Base-by-base conservation (phyloP, 441 rosid species). In the Pelargonium cotyledonis region DNA sequence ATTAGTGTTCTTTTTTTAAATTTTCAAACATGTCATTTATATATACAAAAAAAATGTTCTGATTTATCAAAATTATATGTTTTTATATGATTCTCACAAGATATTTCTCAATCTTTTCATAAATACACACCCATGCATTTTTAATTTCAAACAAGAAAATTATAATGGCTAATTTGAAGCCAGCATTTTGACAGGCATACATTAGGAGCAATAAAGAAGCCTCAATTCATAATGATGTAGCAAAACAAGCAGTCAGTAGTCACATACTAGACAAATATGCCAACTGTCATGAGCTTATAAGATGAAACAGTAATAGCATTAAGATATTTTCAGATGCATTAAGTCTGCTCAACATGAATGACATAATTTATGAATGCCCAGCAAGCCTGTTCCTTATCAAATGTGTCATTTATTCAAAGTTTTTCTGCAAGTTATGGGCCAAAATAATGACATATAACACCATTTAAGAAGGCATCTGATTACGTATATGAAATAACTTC, bases 391-490 rank as follows among this genome's bases (percentile, higher is more conserved):
- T 16, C 63, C 31, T 31, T 9, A 5, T 9, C 21, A 31, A 60
- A 60, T 9, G 15, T 6, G 21, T 57, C 19, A 19, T 7, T 16
- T 23, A 57, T 57, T 57, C 26, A 23, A 23, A 23, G 4, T 0
- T 1, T 1, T 40, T 40, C 43, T 7, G 8, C 7, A 60, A 60
- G 23, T 10, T 10, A 60, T 23, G 63, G 21, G 63, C 63, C 63
- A 60, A 23, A 55, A 21, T 15, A 7, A 55, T 9, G 16, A 55
- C 4, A 6, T 8, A 19, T 10, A 21, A 10, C 15, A 5, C 63
- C 35, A 60, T 55, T 55, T 19, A 60, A 60, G 19, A 60, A 9
- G 63, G 35, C 63, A 60, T 23, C n/a, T 23, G 63, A 60, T 60
- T 60, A 60, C 63, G 21, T 21, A 16, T 9, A 60, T 19, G 63